phyloP scores from a whole-genome alignment of 768 basidiomycete genomes.

The Psilocybe azurescens region DNA sequence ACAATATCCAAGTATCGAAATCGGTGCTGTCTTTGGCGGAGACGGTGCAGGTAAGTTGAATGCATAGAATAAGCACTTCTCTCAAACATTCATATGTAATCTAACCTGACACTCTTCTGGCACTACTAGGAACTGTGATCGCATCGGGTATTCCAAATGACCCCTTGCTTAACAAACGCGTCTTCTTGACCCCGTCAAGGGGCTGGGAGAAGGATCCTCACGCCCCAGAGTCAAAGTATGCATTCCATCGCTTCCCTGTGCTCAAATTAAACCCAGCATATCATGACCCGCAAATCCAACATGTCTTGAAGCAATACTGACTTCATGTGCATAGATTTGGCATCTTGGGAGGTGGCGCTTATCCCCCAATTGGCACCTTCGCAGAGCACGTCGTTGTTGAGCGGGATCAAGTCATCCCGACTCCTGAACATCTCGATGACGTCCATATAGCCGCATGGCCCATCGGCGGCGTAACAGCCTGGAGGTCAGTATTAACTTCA shows the following conservation, averaged over 20 bases:
- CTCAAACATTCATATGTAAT: background rate
- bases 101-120: background rate
- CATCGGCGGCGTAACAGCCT: slow-evolving; percentile 78
- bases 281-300: background rate
- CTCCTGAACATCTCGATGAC: slow-evolving; percentile 72
- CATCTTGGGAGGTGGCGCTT: slow-evolving; percentile 64
- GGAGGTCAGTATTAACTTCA: slow-evolving; percentile 58
- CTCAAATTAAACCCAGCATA: slow-evolving; percentile 4
- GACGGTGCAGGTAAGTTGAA: slow-evolving; percentile 70
- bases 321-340: slow-evolving; percentile 49
- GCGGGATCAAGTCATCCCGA: slow-evolving; percentile 66
- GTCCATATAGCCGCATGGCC: slow-evolving; percentile 80
- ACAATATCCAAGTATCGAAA: slow-evolving; percentile 64
- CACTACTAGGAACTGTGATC: slow-evolving; percentile 60
- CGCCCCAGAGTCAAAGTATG: slow-evolving; percentile 69
- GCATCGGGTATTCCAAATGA: slow-evolving; percentile 60
- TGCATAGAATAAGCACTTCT: background rate
- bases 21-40: slow-evolving; percentile 67
- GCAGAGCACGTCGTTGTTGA: slow-evolving; percentile 78
- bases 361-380: slow-evolving; percentile 71
- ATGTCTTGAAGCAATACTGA: slow-evolving; percentile 1
- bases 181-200: slow-evolving; percentile 76
- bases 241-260: background rate
- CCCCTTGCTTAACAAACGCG: slow-evolving; percentile 61
- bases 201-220: slow-evolving; percentile 75